Evolutionary conservation across 768 basidiomycete genomes (phyloP).

Genomic region (Cyclocybe cylindracea): DNA sequence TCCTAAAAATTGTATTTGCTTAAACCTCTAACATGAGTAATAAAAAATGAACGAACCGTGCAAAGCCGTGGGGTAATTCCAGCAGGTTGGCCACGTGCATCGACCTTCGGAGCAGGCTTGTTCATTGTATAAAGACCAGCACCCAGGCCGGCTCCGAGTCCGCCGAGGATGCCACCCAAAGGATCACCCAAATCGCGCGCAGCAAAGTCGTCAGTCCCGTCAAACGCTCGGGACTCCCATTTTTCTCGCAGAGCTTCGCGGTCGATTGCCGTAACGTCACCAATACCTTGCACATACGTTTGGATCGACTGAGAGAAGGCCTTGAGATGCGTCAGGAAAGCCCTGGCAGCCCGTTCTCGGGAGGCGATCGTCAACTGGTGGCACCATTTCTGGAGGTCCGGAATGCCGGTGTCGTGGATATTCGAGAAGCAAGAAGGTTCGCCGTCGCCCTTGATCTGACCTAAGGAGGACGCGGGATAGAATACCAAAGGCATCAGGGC

Average conservation of each 20-base stretch:
- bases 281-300: constrained; percentile 50
- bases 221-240: constrained; percentile 47
- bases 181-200: constrained; percentile 25
- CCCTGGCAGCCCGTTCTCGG: constrained; percentile 44
- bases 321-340: constrained; percentile 48
- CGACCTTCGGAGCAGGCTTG: constrained; percentile 38
- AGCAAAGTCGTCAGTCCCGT: constrained; percentile 21
- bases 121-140: constrained; percentile 36
- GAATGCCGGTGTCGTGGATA: constrained; percentile 55
- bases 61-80: constrained; percentile 49
- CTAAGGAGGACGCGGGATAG: constrained; percentile 23
- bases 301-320: constrained; percentile 49
- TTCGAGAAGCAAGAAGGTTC: constrained; percentile 56
- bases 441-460: constrained; percentile 63
- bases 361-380: constrained; percentile 54
- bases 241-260: constrained; percentile 48
- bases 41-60: constrained; percentile 28
- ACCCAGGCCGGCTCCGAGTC: constrained; percentile 21
- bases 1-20: constrained; percentile 32
- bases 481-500: neutral
- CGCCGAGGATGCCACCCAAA: constrained; percentile 32
- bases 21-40: neutral
- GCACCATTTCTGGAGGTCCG: constrained; percentile 59
- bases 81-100: constrained; percentile 38
- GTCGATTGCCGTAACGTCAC: constrained; percentile 51